These are phyloP conservation scores for Fonsecaea nubica DNA, from an alignment of 2,329 filamentous ascomycete genomes.

Conservation along the genomic window DNA sequence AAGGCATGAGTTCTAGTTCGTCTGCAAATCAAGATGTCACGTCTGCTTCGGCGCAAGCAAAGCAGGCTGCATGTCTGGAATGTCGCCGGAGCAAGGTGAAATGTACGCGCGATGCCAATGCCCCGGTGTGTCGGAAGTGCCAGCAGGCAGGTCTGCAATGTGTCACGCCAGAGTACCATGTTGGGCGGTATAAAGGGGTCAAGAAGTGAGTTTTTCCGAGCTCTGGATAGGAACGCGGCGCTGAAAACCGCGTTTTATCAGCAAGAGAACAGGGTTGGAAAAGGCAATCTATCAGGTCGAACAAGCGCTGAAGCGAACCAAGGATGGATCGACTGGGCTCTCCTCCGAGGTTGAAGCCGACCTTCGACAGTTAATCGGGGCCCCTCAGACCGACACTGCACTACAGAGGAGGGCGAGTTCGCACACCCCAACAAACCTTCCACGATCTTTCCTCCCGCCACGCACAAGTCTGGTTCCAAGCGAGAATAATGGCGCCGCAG, in stretches of 20 bases:
- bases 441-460: conserved; percentile 26
- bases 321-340: conserved; percentile 52
- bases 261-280: conserved; percentile 75
- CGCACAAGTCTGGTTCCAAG: conserved; percentile 8
- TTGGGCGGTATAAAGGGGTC: conserved; percentile 75
- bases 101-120: conserved; percentile 64
- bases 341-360: conserved; percentile 54
- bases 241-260: conserved; percentile 45
- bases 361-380: conserved; percentile 59
- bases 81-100: conserved; percentile 73
- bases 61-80: conserved; percentile 58
- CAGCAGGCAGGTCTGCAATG: conserved; percentile 65
- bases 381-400: conserved; percentile 52
- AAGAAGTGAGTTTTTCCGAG: conserved; percentile 66
- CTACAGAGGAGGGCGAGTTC: conserved; percentile 23
- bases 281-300: conserved; percentile 77
- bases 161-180: conserved; percentile 73
- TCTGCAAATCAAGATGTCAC: conserved; percentile 25
- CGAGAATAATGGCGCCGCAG: conserved; percentile 40
- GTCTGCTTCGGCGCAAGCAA: conserved; percentile 26
- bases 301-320: conserved; percentile 67
- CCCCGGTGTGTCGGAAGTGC: conserved; percentile 67
- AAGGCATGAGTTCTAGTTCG: conserved; percentile 35
- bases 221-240: neutral
- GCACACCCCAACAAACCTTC: neutral